Evolutionary conservation across 768 basidiomycete genomes (phyloP).

Genomic region (Mycena venus): DNA sequence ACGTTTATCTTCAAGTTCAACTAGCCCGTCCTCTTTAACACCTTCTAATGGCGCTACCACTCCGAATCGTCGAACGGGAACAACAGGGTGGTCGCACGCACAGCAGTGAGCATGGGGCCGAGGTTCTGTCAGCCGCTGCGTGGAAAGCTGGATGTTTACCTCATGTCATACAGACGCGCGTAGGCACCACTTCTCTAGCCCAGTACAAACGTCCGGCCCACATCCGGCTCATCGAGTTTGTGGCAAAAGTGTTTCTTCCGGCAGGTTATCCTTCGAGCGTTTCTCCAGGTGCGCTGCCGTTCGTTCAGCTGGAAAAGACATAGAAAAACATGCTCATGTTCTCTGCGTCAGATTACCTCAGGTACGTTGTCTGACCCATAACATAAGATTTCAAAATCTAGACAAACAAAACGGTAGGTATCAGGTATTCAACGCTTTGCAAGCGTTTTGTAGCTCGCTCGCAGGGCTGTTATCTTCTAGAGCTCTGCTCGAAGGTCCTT

Average conservation of each 20-base stretch:
- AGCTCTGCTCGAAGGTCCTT: conserved; percentile 74
- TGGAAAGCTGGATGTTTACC: conserved; percentile 7
- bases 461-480: conserved; percentile 74
- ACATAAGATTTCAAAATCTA: conserved; percentile 2
- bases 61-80: conserved; percentile 24
- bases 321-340: neutral
- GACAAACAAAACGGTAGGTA: conserved; percentile 57
- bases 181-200: neutral
- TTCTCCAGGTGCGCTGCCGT: conserved; percentile 61
- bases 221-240: conserved; percentile 39
- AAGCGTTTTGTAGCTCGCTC: conserved; percentile 79
- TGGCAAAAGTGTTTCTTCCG: conserved; percentile 69
- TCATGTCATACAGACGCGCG: neutral
- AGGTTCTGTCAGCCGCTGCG: conserved; percentile 9
- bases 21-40: neutral
- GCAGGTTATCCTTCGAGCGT: conserved; percentile 74
- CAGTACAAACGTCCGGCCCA: neutral
- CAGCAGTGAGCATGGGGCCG: conserved; percentile 21
- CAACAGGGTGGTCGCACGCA: conserved; percentile 12
- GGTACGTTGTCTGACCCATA: conserved; percentile 49
- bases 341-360: conserved; percentile 61
- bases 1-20: neutral
- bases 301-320: neutral
- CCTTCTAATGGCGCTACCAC: neutral
- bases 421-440: conserved; percentile 74